These are phyloP conservation scores for Suhomyces tanzawaensis DNA, from an alignment of 805 yeast genomes.

Conservation along the genomic window DNA sequence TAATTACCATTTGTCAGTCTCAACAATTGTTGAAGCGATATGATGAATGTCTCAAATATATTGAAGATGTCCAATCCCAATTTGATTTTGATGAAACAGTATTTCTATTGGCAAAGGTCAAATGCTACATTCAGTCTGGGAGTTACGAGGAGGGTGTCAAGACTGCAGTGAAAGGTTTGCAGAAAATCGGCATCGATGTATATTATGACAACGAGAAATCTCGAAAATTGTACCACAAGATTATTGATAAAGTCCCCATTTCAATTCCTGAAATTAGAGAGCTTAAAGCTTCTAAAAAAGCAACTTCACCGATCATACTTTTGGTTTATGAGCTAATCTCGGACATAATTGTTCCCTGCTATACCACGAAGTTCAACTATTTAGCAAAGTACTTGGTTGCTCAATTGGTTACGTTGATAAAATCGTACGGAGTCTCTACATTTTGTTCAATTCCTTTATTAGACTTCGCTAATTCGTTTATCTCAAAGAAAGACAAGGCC, in stretches of 20 bases:
- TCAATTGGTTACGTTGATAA: constrained; percentile 32
- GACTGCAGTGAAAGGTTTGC: constrained; percentile 34
- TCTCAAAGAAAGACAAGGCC: constrained; percentile 23
- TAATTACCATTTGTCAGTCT: constrained; percentile 34
- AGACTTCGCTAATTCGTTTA: constrained; percentile 35
- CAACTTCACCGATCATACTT: constrained; percentile 25
- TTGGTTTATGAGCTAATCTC: constrained; percentile 41
- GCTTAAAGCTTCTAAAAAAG: constrained; percentile 19
- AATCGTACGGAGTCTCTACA: constrained; percentile 40
- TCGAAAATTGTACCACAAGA: constrained; percentile 15
- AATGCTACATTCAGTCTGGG: constrained; percentile 32
- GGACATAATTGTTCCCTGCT: constrained; percentile 36
- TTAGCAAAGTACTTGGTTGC: constrained; percentile 32
- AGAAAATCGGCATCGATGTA: constrained; percentile 34
- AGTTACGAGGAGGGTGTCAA: constrained; percentile 29
- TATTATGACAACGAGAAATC: constrained; percentile 24
- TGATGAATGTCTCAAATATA: constrained; percentile 33
- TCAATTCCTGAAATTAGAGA: constrained; percentile 38
- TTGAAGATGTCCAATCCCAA: constrained; percentile 26
- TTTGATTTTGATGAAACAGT: constrained; percentile 36
- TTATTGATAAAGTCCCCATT: constrained; percentile 33
- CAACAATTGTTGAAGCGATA: constrained; percentile 26
- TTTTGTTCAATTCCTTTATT: constrained; percentile 40
- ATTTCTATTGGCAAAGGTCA: constrained; percentile 35
- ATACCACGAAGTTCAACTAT: constrained; percentile 21